phyloP scores from a whole-genome alignment of 805 yeast genomes.

The Teunomyces gatunensis region DNA sequence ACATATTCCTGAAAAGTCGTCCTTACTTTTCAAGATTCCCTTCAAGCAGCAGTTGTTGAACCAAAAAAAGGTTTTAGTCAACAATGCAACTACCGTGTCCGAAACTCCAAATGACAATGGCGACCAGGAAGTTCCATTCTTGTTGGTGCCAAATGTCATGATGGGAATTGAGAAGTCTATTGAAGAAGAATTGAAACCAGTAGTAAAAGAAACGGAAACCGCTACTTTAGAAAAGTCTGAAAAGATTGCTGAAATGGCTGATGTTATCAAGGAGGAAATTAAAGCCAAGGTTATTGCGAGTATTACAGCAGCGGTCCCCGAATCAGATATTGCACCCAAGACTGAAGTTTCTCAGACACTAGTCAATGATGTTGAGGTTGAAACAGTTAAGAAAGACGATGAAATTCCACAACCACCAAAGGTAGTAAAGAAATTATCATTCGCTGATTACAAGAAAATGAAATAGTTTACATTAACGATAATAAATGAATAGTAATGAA shows the following conservation, averaged over 20 bases:
- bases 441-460: constrained; percentile 73
- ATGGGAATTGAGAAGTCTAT: constrained; percentile 20
- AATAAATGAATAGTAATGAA: background rate
- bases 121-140: constrained; percentile 15
- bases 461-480: constrained; percentile 26
- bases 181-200: constrained; percentile 23
- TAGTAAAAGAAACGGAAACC: constrained; percentile 15
- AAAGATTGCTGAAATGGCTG: constrained; percentile 3
- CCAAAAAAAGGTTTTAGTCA: background rate
- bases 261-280: background rate
- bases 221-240: background rate
- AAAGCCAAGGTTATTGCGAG: constrained; percentile 2
- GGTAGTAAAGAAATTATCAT: constrained; percentile 56
- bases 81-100: background rate
- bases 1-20: constrained; percentile 9
- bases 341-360: background rate
- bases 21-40: constrained; percentile 20
- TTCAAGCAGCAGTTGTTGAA: constrained; percentile 20
- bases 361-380: background rate
- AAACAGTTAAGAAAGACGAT: background rate
- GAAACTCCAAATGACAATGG: constrained; percentile 1
- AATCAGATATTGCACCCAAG: background rate
- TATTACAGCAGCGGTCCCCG: background rate
- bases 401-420: constrained; percentile 7
- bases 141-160: constrained; percentile 24